Conservation (phyloP, 1,139 yeast species). For the Hemisphaericaspora xylanilytica region DNA sequence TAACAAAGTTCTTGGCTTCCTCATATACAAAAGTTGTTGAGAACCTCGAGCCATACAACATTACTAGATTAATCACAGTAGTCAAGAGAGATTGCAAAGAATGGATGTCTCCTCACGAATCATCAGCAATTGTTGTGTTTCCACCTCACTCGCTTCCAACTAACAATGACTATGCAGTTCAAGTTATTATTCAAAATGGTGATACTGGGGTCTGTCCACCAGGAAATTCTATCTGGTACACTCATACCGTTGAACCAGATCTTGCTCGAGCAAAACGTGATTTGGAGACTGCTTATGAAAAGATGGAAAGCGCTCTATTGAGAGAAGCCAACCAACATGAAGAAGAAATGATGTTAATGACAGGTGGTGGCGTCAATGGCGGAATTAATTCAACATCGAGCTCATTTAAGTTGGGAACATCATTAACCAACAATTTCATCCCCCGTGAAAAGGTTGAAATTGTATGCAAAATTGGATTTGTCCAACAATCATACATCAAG, state of each 20-base stretch:
- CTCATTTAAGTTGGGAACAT: conserved; percentile 82
- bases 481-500: conserved; percentile 61
- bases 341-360: conserved; percentile 1
- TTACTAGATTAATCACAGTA: conserved; percentile 75
- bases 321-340: conserved; percentile 58
- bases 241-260: conserved; percentile 74
- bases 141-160: conserved; percentile 83
- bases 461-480: conserved; percentile 74
- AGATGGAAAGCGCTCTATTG: conserved; percentile 74
- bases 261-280: conserved; percentile 66
- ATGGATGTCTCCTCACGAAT: conserved; percentile 82
- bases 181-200: conserved; percentile 84
- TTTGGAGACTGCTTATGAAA: conserved; percentile 74
- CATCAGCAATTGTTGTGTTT: conserved; percentile 84
- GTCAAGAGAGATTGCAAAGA: conserved; percentile 86
- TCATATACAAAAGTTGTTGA: conserved; percentile 37
- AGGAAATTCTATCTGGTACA: conserved; percentile 90
- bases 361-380: conserved; percentile 11
- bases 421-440: conserved; percentile 69
- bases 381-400: conserved; percentile 58
- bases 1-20: conserved; percentile 47
- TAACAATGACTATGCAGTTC: conserved; percentile 70
- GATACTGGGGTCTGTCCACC: conserved; percentile 85
- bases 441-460: conserved; percentile 78
- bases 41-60: conserved; percentile 43